phyloP scores from a whole-genome alignment of 1,139 yeast species.

The Chernovozyma sophiae-reginae region DNA sequence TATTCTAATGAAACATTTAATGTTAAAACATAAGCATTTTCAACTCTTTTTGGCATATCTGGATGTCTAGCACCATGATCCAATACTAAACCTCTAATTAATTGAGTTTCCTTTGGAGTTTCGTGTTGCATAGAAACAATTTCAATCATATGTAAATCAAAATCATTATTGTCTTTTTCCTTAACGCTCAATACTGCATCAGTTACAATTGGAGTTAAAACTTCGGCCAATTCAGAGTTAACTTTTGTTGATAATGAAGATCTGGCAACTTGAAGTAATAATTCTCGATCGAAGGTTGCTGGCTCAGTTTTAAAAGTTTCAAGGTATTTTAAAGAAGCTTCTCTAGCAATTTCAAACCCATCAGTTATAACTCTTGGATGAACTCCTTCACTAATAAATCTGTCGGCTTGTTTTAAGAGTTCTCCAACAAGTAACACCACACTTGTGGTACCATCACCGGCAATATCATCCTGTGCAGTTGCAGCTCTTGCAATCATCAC shows the following conservation, averaged over 20 bases:
- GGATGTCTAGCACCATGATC: conserved; percentile 99
- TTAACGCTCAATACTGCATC: conserved; percentile 88
- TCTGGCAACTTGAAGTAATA: conserved; percentile 86
- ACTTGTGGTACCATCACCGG: conserved; percentile 99
- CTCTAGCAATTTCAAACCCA: conserved; percentile 90
- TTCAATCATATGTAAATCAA: conserved; percentile 96
- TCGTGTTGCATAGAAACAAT: conserved; percentile 98
- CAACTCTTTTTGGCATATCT: conserved; percentile 90
- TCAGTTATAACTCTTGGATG: conserved; percentile 94
- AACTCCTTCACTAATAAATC: conserved; percentile 88
- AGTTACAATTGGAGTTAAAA: conserved; percentile 88
- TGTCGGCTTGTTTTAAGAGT: conserved; percentile 87
- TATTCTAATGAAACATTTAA: conserved; percentile 93
- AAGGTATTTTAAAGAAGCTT: conserved; percentile 64
- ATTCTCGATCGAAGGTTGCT: conserved; percentile 68
- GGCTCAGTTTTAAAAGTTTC: conserved; percentile 52
- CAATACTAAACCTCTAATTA: conserved; percentile 84
- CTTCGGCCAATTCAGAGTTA: conserved; percentile 66
- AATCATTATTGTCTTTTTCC: conserved; percentile 42
- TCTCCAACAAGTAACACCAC: conserved; percentile 95
- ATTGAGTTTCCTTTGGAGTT: conserved; percentile 74
- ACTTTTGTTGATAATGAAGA: conserved; percentile 88
- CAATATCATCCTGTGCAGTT: conserved; percentile 96
- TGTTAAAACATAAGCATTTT: conserved; percentile 80
- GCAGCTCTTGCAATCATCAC: conserved; percentile 99